Conservation (phyloP, 78 protist species). For the Chrysochromulina parva region DNA sequence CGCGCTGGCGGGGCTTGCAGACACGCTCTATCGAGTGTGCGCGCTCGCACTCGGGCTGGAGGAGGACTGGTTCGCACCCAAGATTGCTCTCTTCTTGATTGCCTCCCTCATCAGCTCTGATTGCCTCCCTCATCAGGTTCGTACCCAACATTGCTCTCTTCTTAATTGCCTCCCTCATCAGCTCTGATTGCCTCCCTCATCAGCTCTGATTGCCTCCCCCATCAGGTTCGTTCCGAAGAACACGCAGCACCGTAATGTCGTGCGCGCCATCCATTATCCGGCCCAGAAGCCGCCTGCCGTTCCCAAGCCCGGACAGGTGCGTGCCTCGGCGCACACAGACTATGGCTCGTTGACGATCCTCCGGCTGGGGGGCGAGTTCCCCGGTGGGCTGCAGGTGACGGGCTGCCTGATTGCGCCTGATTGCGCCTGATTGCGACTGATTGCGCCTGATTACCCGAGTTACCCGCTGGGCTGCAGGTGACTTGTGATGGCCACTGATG, state of each 20-base stretch:
- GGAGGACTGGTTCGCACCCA: background rate
- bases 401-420: no score
- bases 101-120: no score
- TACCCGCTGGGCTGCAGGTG: no score
- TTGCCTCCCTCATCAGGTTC: no score
- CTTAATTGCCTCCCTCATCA: no score
- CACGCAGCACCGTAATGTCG: background rate
- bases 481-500: no score
- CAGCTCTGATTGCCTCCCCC: no score
- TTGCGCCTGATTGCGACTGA: no score
- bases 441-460: no score
- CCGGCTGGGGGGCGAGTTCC: background rate
- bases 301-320: background rate
- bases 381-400: background rate
- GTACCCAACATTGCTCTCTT: no score
- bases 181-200: no score
- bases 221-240: background rate
- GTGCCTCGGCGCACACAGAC: constrained; percentile 4
- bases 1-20: background rate
- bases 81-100: no score
- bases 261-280: constrained; percentile 9
- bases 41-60: background rate
- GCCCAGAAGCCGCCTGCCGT: background rate
- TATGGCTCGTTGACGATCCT: background rate
- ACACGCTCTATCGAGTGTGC: background rate